phyloP scores from a whole-genome alignment of 2,329 filamentous ascomycete genomes.

The Aureobasidium sp. region DNA sequence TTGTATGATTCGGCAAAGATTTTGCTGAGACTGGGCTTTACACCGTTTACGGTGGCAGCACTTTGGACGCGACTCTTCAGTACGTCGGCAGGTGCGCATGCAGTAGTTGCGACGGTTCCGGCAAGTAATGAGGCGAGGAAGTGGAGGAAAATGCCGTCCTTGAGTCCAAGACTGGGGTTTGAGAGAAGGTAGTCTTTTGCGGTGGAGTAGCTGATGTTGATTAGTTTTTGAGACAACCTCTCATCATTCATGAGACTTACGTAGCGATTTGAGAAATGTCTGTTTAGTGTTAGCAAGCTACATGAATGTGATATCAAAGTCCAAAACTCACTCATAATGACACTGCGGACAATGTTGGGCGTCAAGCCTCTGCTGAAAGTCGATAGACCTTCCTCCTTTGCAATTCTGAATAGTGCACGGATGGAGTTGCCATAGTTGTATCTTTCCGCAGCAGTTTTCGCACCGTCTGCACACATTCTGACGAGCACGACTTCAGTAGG shows the following conservation, averaged over 20 bases:
- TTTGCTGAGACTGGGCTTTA: slow-evolving; percentile 9
- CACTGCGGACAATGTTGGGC: slow-evolving; percentile 12
- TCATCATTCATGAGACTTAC: background rate
- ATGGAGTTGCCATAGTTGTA: slow-evolving; percentile 11
- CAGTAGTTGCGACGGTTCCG: slow-evolving; percentile 7
- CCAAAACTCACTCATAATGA: slow-evolving; percentile 8
- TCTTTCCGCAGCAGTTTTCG: background rate
- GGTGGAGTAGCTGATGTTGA: background rate
- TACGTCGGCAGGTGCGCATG: slow-evolving; percentile 11
- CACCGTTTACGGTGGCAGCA: background rate
- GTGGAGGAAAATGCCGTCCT: slow-evolving; percentile 10
- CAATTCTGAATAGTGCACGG: slow-evolving; percentile 7
- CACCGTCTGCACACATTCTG: slow-evolving; percentile 12
- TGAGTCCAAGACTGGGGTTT: background rate
- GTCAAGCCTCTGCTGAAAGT: slow-evolving; percentile 11
- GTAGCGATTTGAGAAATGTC: slow-evolving; percentile 13
- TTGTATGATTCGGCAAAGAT: slow-evolving; percentile 6
- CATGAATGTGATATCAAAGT: no score
- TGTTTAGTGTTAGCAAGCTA: background rate
- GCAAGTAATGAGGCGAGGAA: slow-evolving; percentile 11
- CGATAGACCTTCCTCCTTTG: slow-evolving; percentile 9
- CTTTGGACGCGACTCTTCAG: slow-evolving; percentile 1
- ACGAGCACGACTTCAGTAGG: slow-evolving; percentile 10
- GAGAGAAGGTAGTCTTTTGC: slow-evolving; percentile 10
- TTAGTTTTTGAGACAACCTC: background rate